These are phyloP conservation scores for Tetragonia tetragonoides DNA, from an alignment of 148 eudicot genomes.

Conservation along the genomic window DNA sequence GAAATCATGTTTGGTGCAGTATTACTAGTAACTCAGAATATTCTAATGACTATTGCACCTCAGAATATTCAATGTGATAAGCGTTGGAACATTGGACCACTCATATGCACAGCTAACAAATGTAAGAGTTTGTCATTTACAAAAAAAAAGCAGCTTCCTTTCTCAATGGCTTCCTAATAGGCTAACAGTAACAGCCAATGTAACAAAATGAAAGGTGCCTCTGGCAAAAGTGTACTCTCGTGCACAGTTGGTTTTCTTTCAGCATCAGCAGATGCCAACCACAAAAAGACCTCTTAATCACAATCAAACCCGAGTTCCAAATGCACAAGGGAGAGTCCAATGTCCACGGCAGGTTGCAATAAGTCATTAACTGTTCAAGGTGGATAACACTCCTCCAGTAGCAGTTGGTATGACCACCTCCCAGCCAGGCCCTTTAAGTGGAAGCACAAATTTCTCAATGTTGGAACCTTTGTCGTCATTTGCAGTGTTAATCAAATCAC, in stretches of 20 bases:
- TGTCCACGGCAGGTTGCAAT: background rate
- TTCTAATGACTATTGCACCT: too few species aligned
- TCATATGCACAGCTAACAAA: background rate
- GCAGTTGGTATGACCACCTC: slow-evolving; percentile 83
- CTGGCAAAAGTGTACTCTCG: background rate
- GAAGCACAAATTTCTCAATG: slow-evolving; percentile 35
- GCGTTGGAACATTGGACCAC: slow-evolving; percentile 13
- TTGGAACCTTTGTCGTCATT: slow-evolving; percentile 27
- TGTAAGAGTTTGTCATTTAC: slow-evolving; percentile 1
- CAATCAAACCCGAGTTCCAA: background rate
- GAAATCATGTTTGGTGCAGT: background rate
- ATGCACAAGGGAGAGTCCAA: slow-evolving; percentile 7
- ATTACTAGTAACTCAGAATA: too few species aligned
- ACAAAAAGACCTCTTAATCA: background rate
- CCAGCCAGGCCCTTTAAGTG: slow-evolving; percentile 97
- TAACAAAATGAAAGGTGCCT: slow-evolving; percentile 34
- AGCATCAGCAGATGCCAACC: background rate
- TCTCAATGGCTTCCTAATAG: slow-evolving; percentile 25
- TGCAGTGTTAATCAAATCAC: slow-evolving; percentile 47
- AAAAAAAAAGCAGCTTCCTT: slow-evolving; percentile 26
- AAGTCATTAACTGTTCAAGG: slow-evolving; percentile 54
- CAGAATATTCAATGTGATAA: too few species aligned
- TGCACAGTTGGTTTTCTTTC: background rate
- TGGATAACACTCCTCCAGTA: slow-evolving; percentile 77
- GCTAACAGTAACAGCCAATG: slow-evolving; percentile 11